phyloP scores from a whole-genome alignment of 257 asterid species.

The Solanum lignicaule region DNA sequence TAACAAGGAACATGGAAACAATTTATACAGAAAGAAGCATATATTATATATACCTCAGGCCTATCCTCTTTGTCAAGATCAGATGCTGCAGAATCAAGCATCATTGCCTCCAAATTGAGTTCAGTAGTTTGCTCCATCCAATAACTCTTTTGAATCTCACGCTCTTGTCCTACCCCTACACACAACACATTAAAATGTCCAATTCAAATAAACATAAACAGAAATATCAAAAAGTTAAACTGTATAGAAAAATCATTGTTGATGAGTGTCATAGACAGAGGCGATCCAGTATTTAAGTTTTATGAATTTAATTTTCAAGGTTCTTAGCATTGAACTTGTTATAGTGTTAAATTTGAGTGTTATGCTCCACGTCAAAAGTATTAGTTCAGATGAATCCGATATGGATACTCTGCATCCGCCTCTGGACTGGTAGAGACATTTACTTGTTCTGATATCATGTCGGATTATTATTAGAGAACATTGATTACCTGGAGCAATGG shows the following conservation, averaged over 20 bases:
- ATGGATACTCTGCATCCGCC: too few species aligned
- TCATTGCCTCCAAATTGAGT: conserved; percentile 76
- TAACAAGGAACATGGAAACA: background rate
- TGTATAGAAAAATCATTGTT: background rate
- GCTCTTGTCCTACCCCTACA: conserved; percentile 48
- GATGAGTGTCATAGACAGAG: background rate
- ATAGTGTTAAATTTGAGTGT: too few species aligned
- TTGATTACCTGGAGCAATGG: conserved; percentile 26
- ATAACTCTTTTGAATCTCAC: conserved; percentile 77
- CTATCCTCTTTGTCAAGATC: conserved; percentile 96
- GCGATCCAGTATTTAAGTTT: background rate
- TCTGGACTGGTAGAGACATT: too few species aligned
- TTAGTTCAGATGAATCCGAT: too few species aligned
- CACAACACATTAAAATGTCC: background rate
- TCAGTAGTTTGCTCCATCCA: conserved; percentile 79
- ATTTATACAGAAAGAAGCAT: background rate
- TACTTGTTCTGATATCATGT: background rate
- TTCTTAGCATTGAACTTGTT: background rate
- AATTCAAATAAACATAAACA: background rate
- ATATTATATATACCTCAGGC: conserved; percentile 49
- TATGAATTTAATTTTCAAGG: too few species aligned
- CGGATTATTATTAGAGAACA: background rate
- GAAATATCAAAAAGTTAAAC: background rate
- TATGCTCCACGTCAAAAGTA: background rate
- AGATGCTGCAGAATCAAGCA: conserved; percentile 87